Base-by-base conservation (phyloP, 1,284 basidiomycete species). In the Fomitopsis palustris region DNA sequence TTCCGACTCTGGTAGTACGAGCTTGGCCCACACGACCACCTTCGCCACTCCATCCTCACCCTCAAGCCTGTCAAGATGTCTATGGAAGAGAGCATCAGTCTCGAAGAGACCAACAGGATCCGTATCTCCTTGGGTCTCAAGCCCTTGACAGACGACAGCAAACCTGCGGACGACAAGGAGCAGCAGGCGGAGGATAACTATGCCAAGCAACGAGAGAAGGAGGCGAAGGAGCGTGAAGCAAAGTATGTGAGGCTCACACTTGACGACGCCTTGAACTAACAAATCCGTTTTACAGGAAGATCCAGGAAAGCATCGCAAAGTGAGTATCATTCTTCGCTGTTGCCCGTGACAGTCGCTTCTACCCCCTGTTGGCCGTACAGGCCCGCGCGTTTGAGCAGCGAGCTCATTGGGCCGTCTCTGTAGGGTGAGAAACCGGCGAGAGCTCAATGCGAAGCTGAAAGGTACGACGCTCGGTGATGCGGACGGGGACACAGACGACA, bases 71-170 rank as follows among this genome's bases (percentile, higher is more conserved):
- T 27, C 49, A 74, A 53, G 60, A 87, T 85, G 81, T 82, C 86
- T 19, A 86, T 90, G 86, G 90, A 91, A 77, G 90, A 95, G 75
- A 90, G 91, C 72, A 90, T 97, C 72, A 90, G 92, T 66, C 85
- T 99, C 71, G 96, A 98, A 72, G 97, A 99, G 83, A 98, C 96
- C 57, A 98, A 98, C 82, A 95, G 92, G 77, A 93, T 98, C 72
- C 94, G 97, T 78, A 86, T 97, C 63, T 91, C 88, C 8, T 84
- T 98, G 47, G 97, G 97, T 67, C 87, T 99, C 63, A 94, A 95
- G 74, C 96, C 96, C 38, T 85, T 99, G 58, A 90, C 88, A 4
- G 93, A 92, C 64, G 90, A 92, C 68, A 78, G 79, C 53, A 81
- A 75, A 27, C 85, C 88, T 7, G 78, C 79, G 12, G 79, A 87